phyloP scores from a whole-genome alignment of 164 flowering plant species.

The Aristolochia fimbriata region DNA sequence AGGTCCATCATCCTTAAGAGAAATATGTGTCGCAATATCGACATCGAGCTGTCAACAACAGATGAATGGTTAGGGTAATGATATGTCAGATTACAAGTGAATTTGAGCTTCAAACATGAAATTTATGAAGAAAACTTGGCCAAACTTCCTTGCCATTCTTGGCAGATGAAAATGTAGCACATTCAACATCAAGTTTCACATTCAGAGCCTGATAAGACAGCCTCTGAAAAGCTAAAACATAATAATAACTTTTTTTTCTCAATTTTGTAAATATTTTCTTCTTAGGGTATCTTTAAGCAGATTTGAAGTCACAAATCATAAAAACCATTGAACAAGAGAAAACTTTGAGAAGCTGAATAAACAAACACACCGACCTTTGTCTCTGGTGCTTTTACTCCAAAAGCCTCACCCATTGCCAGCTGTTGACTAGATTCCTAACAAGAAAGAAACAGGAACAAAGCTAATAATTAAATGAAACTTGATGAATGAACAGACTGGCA shows the following conservation, averaged over 20 bases:
- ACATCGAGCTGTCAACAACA: constrained; percentile 56
- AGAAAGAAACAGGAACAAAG: not conserved
- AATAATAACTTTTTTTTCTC: too few relatives aligned
- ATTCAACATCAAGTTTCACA: not conserved
- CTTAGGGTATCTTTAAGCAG: too few relatives aligned
- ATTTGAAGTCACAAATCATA: too few relatives aligned
- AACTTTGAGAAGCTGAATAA: too few relatives aligned
- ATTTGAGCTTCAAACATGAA: not conserved
- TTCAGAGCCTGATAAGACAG: too few relatives aligned
- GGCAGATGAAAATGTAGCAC: too few relatives aligned
- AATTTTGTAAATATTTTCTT: too few relatives aligned
- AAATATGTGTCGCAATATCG: constrained; percentile 79
- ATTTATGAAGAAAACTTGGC: too few relatives aligned
- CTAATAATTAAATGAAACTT: constrained; percentile 3
- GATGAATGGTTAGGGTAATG: not conserved
- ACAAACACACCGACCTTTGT: constrained; percentile 42
- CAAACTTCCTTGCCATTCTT: too few relatives aligned
- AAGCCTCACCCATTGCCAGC: constrained; percentile 89
- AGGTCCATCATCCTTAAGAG: constrained; percentile 81
- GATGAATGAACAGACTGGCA: constrained; percentile 2
- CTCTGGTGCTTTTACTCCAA: constrained; percentile 80
- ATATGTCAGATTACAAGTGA: not conserved
- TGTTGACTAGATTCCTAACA: constrained; percentile 74
- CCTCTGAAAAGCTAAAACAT: too few relatives aligned
- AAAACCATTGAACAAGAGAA: too few relatives aligned